Conservation (phyloP, 257 asterid genomes). For the Capsicum baccatum region DNA sequence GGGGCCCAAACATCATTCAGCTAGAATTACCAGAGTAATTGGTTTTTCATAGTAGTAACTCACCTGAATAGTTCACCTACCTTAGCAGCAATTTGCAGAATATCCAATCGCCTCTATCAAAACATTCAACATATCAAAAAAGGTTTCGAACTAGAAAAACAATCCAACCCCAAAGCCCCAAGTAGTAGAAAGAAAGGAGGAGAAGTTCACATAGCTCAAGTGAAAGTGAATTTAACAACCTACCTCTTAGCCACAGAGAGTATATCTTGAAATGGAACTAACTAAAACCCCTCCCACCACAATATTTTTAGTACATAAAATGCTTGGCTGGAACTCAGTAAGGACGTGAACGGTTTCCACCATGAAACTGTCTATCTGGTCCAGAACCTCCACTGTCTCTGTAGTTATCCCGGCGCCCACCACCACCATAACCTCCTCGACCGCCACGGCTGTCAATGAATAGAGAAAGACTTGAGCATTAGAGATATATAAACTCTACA, state of each 20-base stretch:
- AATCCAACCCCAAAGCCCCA: slow-evolving; percentile 40
- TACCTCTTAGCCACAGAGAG: slow-evolving; percentile 89
- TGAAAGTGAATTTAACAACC: slow-evolving; percentile 60
- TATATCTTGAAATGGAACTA: slow-evolving; percentile 67
- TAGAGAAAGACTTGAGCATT: neutral
- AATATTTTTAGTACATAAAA: slow-evolving; percentile 70
- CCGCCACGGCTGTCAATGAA: slow-evolving; percentile 69
- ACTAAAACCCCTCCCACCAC: slow-evolving; percentile 69
- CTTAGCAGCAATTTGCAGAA: slow-evolving; percentile 93
- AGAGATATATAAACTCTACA: neutral
- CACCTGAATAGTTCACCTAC: slow-evolving; percentile 94
- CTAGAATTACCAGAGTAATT: neutral
- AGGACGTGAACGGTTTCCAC: slow-evolving; percentile 98
- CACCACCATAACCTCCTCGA: slow-evolving; percentile 76
- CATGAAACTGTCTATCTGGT: slow-evolving; percentile 85
- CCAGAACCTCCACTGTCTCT: slow-evolving; percentile 92
- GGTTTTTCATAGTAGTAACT: slow-evolving; percentile 57
- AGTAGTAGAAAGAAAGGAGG: slow-evolving; percentile 57
- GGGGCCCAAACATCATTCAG: slow-evolving; percentile 20
- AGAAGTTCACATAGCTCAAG: slow-evolving; percentile 53
- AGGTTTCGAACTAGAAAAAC: slow-evolving; percentile 57
- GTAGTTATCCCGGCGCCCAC: slow-evolving; percentile 78
- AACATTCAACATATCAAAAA: slow-evolving; percentile 69
- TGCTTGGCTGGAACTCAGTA: slow-evolving; percentile 59
- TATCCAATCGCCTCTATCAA: slow-evolving; percentile 88